Evolutionary conservation across 495 filamentous ascomycete species (phyloP).

Genomic region (Penicillium waksmanii): DNA sequence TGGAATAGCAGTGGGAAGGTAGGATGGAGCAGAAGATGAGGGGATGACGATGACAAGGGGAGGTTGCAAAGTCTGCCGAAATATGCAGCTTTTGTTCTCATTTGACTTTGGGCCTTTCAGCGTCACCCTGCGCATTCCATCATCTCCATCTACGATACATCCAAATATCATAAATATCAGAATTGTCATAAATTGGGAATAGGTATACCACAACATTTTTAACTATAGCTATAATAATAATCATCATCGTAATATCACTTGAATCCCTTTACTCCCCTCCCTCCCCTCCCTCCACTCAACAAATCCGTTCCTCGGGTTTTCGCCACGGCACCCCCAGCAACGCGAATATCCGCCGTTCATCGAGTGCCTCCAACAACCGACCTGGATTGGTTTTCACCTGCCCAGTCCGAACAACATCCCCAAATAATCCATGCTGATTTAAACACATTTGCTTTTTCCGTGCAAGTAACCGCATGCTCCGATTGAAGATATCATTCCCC

Average conservation of each 20-base stretch:
- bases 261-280: neutral
- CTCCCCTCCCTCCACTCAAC: slow-evolving; percentile 33
- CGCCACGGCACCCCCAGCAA: slow-evolving; percentile 87
- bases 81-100: slow-evolving; percentile 12
- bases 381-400: slow-evolving; percentile 71
- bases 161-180: no score
- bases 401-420: slow-evolving; percentile 67
- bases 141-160: no score
- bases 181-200: no score
- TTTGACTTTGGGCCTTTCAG: slow-evolving; percentile 7
- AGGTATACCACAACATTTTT: no score
- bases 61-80: slow-evolving; percentile 7
- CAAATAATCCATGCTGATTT: slow-evolving; percentile 84
- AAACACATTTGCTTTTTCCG: slow-evolving; percentile 83
- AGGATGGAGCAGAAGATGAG: slow-evolving; percentile 1
- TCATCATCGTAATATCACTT: neutral
- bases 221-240: no score
- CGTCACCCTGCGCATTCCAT: slow-evolving; percentile 16
- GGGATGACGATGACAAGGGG: slow-evolving; percentile 1
- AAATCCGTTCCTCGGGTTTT: slow-evolving; percentile 78
- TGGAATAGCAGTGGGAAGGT: neutral
- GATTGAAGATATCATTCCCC: slow-evolving; percentile 95
- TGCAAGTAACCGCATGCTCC: slow-evolving; percentile 81
- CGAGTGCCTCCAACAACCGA: slow-evolving; percentile 70
- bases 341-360: slow-evolving; percentile 86